These are phyloP conservation scores for Citrus unshiu DNA, from an alignment of 345 rosid species.

Conservation along the genomic window DNA sequence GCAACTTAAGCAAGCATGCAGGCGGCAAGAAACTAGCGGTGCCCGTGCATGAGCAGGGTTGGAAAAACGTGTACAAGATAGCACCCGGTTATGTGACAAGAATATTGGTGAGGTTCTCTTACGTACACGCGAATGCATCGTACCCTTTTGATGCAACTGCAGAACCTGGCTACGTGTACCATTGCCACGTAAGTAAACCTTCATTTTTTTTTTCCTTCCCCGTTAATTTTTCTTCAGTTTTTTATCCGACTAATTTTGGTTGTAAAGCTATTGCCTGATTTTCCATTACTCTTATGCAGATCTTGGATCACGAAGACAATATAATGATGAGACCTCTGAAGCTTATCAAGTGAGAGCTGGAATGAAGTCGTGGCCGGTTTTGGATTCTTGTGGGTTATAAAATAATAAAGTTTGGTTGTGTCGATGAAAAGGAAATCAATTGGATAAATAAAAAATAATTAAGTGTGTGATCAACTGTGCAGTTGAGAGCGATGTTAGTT, in stretches of 20 bases:
- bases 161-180: constrained; percentile 88
- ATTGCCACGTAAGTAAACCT: constrained; percentile 75
- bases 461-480: too few relatives aligned
- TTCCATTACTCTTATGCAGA: constrained; percentile 33
- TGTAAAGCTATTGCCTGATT: background rate
- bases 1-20: constrained; percentile 48
- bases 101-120: constrained; percentile 59
- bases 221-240: background rate
- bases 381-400: too few relatives aligned
- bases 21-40: constrained; percentile 50
- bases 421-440: too few relatives aligned
- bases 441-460: too few relatives aligned
- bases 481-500: too few relatives aligned
- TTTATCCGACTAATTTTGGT: background rate
- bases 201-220: background rate
- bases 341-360: constrained; percentile 25
- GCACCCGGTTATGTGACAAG: constrained; percentile 62
- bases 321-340: constrained; percentile 85
- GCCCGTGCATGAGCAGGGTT: constrained; percentile 65
- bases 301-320: constrained; percentile 92
- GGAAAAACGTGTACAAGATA: constrained; percentile 96
- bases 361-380: too few relatives aligned
- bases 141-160: constrained; percentile 71
- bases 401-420: too few relatives aligned
- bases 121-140: constrained; percentile 60